Base-by-base conservation (phyloP, 2,329 filamentous ascomycete species). In the Colletotrichum cuscutae region DNA sequence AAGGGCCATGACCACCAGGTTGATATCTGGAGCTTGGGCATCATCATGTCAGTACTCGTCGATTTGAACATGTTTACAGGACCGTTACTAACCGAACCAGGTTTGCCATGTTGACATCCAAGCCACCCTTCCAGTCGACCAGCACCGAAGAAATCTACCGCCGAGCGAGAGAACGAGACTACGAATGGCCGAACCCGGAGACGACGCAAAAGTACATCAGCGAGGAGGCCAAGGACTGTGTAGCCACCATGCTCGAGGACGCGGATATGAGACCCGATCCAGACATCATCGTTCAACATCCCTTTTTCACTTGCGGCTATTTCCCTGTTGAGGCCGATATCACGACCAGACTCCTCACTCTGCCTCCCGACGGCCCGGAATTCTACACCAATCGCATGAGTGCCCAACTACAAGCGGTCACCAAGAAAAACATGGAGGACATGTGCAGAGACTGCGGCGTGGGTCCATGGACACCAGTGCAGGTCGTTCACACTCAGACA, bases 1-100 rank as follows among this genome's bases (percentile, higher is more conserved):
- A 95, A 96, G 78, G 97, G 97, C 0, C 97, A 99, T 81, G 97
- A 98, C 76, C 95, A 98, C 80, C 98, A 97, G 86, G 97, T 99
- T 4, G 97, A 99, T 81, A 94, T 99, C 68, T 99, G 97, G 97
- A 98, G 96, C 57, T 88, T 99, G 80, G 97, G 97, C 24, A 97
- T 99, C 76, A 99, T 99, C 81, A 95, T 97, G 92, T 95, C 85
- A 86, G 91, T 78, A 32, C n/a, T 56, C 11, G 32, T 30, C 24
- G 15, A 13, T 5, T 6, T 22, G 15, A n/a, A 22, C 5, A 28
- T 22, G 9, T 30, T 15, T 12, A 9, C n/a, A 6, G 26, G n/a
- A 76, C 56, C 28, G 24, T 53, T 71, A 68, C 80, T 84, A 42
- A 81, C 74, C 42, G 32, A 7, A 19, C 2, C 76, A 95, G 93